Conservation (phyloP, 2,329 filamentous ascomycete genomes). For the Microcyclosporella mali region DNA sequence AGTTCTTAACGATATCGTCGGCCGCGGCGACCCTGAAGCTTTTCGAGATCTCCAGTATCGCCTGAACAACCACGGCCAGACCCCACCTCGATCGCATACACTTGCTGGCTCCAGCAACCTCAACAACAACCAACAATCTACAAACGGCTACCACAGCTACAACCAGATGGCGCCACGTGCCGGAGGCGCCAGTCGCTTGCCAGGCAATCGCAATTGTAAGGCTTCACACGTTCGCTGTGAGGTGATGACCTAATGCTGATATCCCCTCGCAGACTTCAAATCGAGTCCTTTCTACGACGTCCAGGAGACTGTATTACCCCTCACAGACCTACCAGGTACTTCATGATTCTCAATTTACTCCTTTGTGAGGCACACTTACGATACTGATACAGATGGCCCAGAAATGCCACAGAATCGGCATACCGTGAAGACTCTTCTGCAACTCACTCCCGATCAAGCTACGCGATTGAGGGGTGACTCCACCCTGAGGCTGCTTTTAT, state of each 20-base stretch:
- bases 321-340: conserved; percentile 68
- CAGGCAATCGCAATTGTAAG: conserved; percentile 17
- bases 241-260: neutral
- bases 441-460: conserved; percentile 49
- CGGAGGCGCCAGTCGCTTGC: conserved; percentile 7
- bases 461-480: conserved; percentile 54
- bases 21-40: conserved; percentile 29
- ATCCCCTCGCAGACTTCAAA: conserved; percentile 50
- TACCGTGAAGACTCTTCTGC: conserved; percentile 53
- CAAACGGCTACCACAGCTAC: conserved; percentile 11
- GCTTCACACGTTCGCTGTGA: neutral
- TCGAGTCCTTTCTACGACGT: conserved; percentile 80
- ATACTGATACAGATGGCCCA: conserved; percentile 33
- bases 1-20: conserved; percentile 37
- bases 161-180: conserved; percentile 13
- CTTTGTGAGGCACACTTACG: conserved; percentile 25
- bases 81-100: conserved; percentile 23
- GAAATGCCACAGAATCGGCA: conserved; percentile 56
- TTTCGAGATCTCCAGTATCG: conserved; percentile 37
- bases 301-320: conserved; percentile 56
- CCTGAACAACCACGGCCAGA: conserved; percentile 36
- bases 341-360: conserved; percentile 5
- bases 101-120: conserved; percentile 5
- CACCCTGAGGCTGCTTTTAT: conserved; percentile 70
- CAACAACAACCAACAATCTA: conserved; percentile 6